Percentiles rank a stretch among this genome's conserved stretches.
Evolutionary conservation across 2,329 filamentous ascomycete species (phyloP).

Genomic region (Decorospora gaudefroyi): DNA sequence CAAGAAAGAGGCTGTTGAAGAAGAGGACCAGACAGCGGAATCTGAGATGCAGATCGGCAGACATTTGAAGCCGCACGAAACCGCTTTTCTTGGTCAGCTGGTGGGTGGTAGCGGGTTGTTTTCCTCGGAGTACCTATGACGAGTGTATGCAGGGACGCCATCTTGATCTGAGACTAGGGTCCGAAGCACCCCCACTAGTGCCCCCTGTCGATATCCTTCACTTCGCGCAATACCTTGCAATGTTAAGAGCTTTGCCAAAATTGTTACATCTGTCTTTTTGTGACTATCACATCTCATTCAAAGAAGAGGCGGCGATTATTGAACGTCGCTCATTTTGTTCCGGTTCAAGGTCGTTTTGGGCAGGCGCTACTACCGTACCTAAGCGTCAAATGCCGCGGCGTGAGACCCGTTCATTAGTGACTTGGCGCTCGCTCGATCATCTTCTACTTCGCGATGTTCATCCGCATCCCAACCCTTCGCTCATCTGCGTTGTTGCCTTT

Average conservation of each 20-base stretch:
- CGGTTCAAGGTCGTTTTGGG: not conserved
- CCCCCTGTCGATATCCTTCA: slow-evolving; percentile 1
- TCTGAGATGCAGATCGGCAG: slow-evolving; percentile 3
- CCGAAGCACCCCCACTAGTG: slow-evolving; percentile 13
- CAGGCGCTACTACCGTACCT: no score
- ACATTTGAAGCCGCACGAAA: slow-evolving; percentile 4
- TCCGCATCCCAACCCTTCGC: not conserved
- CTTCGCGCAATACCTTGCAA: not conserved
- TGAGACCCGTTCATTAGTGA: slow-evolving; percentile 7
- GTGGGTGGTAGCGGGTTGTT: slow-evolving; percentile 8
- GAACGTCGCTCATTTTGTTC: not conserved
- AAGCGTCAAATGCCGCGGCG: slow-evolving; percentile 13
- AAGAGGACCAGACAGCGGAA: not conserved
- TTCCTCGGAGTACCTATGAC: slow-evolving; percentile 22
- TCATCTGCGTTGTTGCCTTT: not conserved
- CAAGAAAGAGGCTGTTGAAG: not conserved
- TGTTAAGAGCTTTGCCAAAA: not conserved
- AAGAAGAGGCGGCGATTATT: no score
- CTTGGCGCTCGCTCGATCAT: slow-evolving; percentile 10
- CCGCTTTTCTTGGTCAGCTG: slow-evolving; percentile 23
- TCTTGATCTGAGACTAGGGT: slow-evolving; percentile 19
- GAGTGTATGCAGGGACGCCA: slow-evolving; percentile 22
- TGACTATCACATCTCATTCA: not conserved
- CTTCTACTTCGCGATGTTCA: slow-evolving; percentile 7
- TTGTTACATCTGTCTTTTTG: not conserved